Conservation (phyloP, 1,284 basidiomycete genomes). For the Ceratobasidium theobromae region DNA sequence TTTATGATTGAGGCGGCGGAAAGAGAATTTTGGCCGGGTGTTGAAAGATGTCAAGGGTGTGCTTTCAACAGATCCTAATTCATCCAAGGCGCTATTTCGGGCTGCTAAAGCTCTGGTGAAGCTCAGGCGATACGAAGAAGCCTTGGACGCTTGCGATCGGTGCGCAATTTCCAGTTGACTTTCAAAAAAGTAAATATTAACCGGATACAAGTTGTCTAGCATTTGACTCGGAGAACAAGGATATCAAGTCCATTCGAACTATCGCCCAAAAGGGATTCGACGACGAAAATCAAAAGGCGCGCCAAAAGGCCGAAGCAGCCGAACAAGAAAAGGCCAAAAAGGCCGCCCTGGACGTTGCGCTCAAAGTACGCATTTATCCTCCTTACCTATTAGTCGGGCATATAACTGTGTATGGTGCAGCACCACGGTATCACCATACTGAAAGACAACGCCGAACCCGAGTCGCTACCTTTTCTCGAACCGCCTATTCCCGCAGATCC, state of each 20-base stretch:
- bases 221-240: slow-evolving; percentile 59
- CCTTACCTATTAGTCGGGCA: not conserved
- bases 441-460: slow-evolving; percentile 56
- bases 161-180: not conserved
- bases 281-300: slow-evolving; percentile 36
- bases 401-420: slow-evolving; percentile 45
- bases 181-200: not conserved
- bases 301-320: slow-evolving; percentile 48
- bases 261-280: slow-evolving; percentile 44
- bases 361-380: slow-evolving; percentile 53
- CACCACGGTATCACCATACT: slow-evolving; percentile 63
- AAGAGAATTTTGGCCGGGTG: slow-evolving; percentile 85
- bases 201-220: slow-evolving; percentile 48
- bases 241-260: slow-evolving; percentile 52
- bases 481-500: slow-evolving; percentile 52
- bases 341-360: slow-evolving; percentile 53
- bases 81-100: slow-evolving; percentile 82
- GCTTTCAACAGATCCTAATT: slow-evolving; percentile 60
- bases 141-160: slow-evolving; percentile 73
- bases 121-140: slow-evolving; percentile 74
- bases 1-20: slow-evolving; percentile 12
- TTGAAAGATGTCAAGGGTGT: slow-evolving; percentile 81
- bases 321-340: slow-evolving; percentile 55
- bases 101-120: slow-evolving; percentile 74
- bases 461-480: slow-evolving; percentile 60